A percentile compares a stretch with the other conserved stretches of the same genome.
Evolutionary conservation across 768 basidiomycete genomes (phyloP).

Genomic region (Cantharellus cinnabarinus): DNA sequence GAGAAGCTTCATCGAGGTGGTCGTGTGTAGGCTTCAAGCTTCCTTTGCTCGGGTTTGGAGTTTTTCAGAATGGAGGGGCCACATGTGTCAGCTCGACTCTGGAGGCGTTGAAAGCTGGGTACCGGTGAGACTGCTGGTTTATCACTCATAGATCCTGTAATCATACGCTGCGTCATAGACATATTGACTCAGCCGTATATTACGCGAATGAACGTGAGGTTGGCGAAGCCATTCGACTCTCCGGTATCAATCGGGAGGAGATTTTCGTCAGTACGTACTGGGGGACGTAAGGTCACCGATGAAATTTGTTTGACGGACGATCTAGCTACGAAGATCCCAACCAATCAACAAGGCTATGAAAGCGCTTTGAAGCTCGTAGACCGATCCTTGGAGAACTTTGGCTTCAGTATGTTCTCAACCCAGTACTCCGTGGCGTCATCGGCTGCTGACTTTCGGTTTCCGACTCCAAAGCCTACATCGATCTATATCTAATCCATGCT

Average conservation of each 20-base stretch:
- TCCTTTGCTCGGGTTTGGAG: constrained; percentile 48
- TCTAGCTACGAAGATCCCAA: constrained; percentile 46
- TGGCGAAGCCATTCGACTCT: constrained; percentile 17
- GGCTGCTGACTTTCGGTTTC: neutral
- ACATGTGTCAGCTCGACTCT: constrained; percentile 29
- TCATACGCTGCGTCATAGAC: constrained; percentile 21
- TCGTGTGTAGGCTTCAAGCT: constrained; percentile 27
- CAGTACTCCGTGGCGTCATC: constrained; percentile 6
- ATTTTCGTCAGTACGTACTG: constrained; percentile 45
- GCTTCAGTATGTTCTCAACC: constrained; percentile 27
- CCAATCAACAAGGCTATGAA: constrained; percentile 37
- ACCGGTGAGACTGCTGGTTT: constrained; percentile 22
- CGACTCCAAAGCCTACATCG: constrained; percentile 33
- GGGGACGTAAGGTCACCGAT: no score
- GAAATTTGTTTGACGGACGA: no score
- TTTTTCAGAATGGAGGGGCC: constrained; percentile 39
- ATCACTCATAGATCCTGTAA: no score
- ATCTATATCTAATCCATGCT: constrained; percentile 64
- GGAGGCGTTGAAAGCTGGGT: constrained; percentile 44
- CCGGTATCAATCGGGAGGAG: constrained; percentile 33
- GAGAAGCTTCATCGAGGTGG: no score
- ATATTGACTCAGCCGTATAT: constrained; percentile 51
- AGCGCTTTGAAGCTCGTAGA: constrained; percentile 34
- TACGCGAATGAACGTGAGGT: constrained; percentile 25
- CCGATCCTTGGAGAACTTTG: constrained; percentile 38